Conservation (phyloP, 2,329 filamentous ascomycete genomes). For the Leptographium procerum region DNA sequence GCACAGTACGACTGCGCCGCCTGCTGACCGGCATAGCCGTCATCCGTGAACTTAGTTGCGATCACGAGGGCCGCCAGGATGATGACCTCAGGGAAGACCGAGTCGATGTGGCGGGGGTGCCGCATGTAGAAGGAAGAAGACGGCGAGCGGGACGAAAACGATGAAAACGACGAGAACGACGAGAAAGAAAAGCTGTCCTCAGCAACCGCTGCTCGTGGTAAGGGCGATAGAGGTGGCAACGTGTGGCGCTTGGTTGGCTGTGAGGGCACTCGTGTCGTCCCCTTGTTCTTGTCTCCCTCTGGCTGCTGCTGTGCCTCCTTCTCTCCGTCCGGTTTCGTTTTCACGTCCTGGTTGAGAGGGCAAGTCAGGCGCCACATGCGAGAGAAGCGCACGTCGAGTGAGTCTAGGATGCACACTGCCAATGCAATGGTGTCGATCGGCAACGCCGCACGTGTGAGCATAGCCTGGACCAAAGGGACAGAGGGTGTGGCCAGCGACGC, state of each 20-base stretch:
- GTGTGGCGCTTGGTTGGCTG: constrained; percentile 33
- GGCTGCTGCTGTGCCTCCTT: not conserved
- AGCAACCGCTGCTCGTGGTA: not conserved
- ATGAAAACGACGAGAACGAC: constrained; percentile 17
- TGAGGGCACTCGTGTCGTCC: not conserved
- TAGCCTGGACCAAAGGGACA: constrained; percentile 45
- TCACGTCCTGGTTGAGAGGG: constrained; percentile 26
- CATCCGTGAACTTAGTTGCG: constrained; percentile 55
- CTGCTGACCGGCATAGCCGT: constrained; percentile 44
- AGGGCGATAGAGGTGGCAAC: constrained; percentile 20
- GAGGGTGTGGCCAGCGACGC: constrained; percentile 50
- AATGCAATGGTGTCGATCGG: constrained; percentile 52
- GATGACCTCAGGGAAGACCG: constrained; percentile 50
- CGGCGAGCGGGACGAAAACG: constrained; percentile 14
- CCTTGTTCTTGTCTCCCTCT: not conserved
- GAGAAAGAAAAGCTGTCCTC: not conserved
- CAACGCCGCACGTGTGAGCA: constrained; percentile 46
- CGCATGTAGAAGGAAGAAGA: not conserved
- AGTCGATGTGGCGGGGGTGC: constrained; percentile 42
- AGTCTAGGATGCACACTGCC: constrained; percentile 56
- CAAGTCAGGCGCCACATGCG: constrained; percentile 50
- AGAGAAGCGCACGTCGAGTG: constrained; percentile 50
- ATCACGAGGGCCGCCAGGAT: constrained; percentile 51
- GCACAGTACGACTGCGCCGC: constrained; percentile 40
- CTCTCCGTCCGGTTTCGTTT: not conserved